Conservation (phyloP, 352 stramenopile species). For the Phytophthora rubi region DNA sequence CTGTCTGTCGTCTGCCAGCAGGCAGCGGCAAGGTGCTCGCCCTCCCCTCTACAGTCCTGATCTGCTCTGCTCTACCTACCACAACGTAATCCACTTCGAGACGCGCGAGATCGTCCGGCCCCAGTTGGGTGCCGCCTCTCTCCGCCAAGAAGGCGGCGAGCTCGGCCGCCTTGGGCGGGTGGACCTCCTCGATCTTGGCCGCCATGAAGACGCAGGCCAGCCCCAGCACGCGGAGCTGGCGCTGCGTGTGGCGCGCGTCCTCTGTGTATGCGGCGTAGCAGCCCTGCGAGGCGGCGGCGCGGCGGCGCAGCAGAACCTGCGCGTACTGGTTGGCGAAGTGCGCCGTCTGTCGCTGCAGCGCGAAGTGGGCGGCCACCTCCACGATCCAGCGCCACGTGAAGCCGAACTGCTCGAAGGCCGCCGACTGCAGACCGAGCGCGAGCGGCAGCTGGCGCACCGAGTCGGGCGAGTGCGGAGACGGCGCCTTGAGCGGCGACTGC, state of each 20-base stretch:
- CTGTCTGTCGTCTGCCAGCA: slow-evolving; percentile 3
- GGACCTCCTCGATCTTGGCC: slow-evolving; percentile 87
- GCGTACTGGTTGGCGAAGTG: slow-evolving; percentile 83
- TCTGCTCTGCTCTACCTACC: slow-evolving; percentile 36
- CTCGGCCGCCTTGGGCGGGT: slow-evolving; percentile 75
- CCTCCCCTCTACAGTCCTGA: not conserved
- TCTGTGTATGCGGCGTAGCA: slow-evolving; percentile 54
- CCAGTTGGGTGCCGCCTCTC: slow-evolving; percentile 47
- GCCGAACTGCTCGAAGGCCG: slow-evolving; percentile 74
- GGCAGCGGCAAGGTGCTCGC: not conserved
- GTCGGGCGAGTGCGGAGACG: slow-evolving; percentile 46
- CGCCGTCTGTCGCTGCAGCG: slow-evolving; percentile 77
- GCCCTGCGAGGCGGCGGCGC: slow-evolving; percentile 45
- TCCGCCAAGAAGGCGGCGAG: slow-evolving; percentile 69
- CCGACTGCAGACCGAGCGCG: slow-evolving; percentile 29
- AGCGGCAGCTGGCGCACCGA: slow-evolving; percentile 63
- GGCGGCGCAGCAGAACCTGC: slow-evolving; percentile 72
- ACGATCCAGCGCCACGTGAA: slow-evolving; percentile 84
- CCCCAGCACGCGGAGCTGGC: slow-evolving; percentile 65
- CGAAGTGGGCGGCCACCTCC: slow-evolving; percentile 66
- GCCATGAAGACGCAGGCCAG: slow-evolving; percentile 81
- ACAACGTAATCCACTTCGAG: slow-evolving; percentile 68
- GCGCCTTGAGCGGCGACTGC: slow-evolving; percentile 39
- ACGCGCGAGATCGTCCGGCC: slow-evolving; percentile 59
- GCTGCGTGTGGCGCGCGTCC: slow-evolving; percentile 53